These are phyloP conservation scores for Pleurotus tuber-regium DNA, from an alignment of 768 basidiomycete genomes.

Conservation along the genomic window DNA sequence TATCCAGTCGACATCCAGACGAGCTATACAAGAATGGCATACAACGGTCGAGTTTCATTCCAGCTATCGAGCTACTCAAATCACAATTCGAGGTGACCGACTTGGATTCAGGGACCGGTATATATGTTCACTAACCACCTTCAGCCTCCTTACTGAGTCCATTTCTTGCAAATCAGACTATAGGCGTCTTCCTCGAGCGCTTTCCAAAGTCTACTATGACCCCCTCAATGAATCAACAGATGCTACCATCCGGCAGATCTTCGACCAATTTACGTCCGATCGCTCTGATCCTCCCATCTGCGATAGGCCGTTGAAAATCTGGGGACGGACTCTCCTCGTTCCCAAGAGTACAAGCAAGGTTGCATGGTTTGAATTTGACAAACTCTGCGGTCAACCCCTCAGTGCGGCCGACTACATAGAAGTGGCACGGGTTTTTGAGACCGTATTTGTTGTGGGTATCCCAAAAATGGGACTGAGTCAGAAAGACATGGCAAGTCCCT, in stretches of 20 bases:
- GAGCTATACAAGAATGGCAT: conserved; percentile 99
- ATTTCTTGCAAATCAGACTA: conserved; percentile 60
- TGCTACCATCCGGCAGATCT: conserved; percentile 81
- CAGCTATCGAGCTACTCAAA: conserved; percentile 93
- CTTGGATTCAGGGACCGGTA: conserved; percentile 93
- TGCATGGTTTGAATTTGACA: conserved; percentile 82
- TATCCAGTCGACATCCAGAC: conserved; percentile 87
- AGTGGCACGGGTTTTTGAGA: conserved; percentile 83
- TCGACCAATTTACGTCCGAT: conserved; percentile 62
- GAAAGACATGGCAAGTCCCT: conserved; percentile 73
- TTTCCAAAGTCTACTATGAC: conserved; percentile 92
- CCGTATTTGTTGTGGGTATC: conserved; percentile 84
- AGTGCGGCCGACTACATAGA: conserved; percentile 97
- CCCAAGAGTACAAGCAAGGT: conserved; percentile 79
- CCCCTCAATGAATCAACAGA: conserved; percentile 68
- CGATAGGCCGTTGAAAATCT: conserved; percentile 72
- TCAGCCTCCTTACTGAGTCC: conserved; percentile 3
- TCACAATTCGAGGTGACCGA: conserved; percentile 83
- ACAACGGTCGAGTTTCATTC: conserved; percentile 91
- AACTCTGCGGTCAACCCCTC: conserved; percentile 85
- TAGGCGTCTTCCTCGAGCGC: conserved; percentile 85
- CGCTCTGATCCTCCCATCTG: conserved; percentile 53
- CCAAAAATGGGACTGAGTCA: conserved; percentile 83
- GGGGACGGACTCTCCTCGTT: conserved; percentile 82
- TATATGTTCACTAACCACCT: conserved; percentile 16